Evolutionary conservation across 2,329 filamentous ascomycete genomes (phyloP).

Genomic region (Grosmannia serpens): DNA sequence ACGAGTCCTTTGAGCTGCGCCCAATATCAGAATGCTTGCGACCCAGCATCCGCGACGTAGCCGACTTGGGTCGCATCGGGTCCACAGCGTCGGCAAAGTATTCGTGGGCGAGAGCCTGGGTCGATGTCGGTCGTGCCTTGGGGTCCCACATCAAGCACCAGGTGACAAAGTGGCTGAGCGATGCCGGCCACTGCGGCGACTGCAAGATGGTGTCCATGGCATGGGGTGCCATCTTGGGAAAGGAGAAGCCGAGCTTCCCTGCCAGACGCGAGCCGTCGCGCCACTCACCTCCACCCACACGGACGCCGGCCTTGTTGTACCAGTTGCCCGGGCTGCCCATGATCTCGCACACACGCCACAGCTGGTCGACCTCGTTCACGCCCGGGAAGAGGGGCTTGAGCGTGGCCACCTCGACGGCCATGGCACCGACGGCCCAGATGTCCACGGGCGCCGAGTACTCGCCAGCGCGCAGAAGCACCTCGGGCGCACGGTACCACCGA

Average conservation of each 20-base stretch:
- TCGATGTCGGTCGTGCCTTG: constrained; percentile 78
- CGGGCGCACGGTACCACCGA: constrained; percentile 93
- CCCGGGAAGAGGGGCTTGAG: constrained; percentile 94
- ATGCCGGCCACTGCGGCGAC: constrained; percentile 79
- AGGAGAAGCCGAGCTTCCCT: constrained; percentile 94
- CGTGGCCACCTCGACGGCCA: constrained; percentile 96
- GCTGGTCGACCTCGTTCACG: constrained; percentile 96
- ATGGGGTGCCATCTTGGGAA: constrained; percentile 98
- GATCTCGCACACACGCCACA: constrained; percentile 97
- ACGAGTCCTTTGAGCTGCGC: constrained; percentile 53
- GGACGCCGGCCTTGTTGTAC: constrained; percentile 82
- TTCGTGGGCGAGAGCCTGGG: constrained; percentile 88
- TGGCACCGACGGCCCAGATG: constrained; percentile 96
- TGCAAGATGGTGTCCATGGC: constrained; percentile 90
- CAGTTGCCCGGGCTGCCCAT: constrained; percentile 98
- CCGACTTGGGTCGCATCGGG: constrained; percentile 83
- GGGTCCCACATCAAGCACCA: constrained; percentile 99
- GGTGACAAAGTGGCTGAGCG: constrained; percentile 85
- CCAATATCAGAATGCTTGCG: constrained; percentile 82
- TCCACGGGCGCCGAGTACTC: constrained; percentile 97
- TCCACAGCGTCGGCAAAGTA: constrained; percentile 91
- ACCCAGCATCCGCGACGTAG: constrained; percentile 69
- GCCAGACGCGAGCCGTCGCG: constrained; percentile 86
- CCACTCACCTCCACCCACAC: constrained; percentile 94
- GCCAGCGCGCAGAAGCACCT: constrained; percentile 84